These are phyloP conservation scores for Aureobasidium mangrovei DNA, from an alignment of 2,329 filamentous ascomycete species.

Conservation along the genomic window DNA sequence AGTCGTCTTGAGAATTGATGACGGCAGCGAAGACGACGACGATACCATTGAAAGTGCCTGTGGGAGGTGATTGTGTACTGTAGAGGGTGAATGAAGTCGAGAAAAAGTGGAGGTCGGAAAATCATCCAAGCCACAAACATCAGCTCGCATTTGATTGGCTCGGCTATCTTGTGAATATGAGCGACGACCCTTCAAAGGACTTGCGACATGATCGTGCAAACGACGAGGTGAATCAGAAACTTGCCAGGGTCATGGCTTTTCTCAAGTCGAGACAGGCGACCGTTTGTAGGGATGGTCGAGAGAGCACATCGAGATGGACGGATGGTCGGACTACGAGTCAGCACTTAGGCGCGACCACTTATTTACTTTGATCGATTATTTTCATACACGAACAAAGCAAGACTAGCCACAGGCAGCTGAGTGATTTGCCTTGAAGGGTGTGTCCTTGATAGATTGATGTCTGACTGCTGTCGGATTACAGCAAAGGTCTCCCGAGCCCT, in stretches of 20 bases:
- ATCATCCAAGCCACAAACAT: conserved; percentile 12
- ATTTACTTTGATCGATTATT: neutral
- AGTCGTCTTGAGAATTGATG: too few relatives aligned
- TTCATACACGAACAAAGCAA: neutral
- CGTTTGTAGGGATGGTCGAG: too few relatives aligned
- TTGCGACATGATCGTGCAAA: conserved; percentile 9
- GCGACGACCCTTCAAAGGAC: conserved; percentile 10
- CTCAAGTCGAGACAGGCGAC: too few relatives aligned
- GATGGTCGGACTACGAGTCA: neutral
- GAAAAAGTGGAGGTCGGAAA: conserved; percentile 10
- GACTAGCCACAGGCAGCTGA: neutral
- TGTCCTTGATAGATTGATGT: neutral
- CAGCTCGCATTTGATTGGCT: conserved; percentile 11
- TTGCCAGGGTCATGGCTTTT: too few relatives aligned
- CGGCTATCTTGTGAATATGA: conserved; percentile 11
- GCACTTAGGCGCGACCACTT: neutral
- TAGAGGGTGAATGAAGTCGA: conserved; percentile 7
- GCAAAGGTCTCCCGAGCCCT: neutral
- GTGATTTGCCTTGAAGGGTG: neutral
- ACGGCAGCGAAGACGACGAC: too few relatives aligned
- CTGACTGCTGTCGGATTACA: neutral
- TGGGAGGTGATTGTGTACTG: neutral
- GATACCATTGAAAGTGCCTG: too few relatives aligned
- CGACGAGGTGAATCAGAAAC: too few relatives aligned
- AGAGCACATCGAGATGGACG: neutral